A percentile compares a stretch with the other conserved stretches of the same genome.
Evolutionary conservation across 768 basidiomycete species (phyloP).

Genomic region (Boletus vermiculosoides): DNA sequence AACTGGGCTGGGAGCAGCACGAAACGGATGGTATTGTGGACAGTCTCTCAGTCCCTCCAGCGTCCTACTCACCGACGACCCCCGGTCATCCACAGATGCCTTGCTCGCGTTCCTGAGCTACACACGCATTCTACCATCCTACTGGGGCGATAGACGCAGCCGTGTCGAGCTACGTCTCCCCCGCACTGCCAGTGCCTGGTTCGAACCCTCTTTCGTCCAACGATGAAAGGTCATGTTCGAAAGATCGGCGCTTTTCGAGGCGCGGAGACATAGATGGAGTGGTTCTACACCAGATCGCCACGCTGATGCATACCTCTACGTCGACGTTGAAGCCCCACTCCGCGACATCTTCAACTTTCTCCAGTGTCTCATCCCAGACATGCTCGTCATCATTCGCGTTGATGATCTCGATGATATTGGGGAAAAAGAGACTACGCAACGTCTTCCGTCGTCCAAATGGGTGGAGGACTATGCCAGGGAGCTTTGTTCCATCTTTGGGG

Average conservation of each 20-base stretch:
- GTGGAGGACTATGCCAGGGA: background rate
- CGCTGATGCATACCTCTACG: slow-evolving; percentile 5
- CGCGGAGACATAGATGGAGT: background rate
- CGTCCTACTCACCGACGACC: background rate
- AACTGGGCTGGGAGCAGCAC: background rate
- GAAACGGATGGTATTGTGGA: background rate
- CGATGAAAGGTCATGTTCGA: slow-evolving; percentile 5
- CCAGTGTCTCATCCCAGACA: slow-evolving; percentile 5
- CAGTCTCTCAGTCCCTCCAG: background rate
- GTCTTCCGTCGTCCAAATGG: slow-evolving; percentile 3
- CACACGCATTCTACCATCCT: background rate
- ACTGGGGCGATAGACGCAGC: background rate
- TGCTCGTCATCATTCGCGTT: slow-evolving; percentile 6
- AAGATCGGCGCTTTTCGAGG: background rate
- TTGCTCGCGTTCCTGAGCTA: background rate
- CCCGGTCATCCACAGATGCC: background rate
- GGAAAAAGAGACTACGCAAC: slow-evolving; percentile 3
- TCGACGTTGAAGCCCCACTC: slow-evolving; percentile 2
- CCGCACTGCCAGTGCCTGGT: slow-evolving; percentile 1
- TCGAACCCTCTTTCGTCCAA: background rate
- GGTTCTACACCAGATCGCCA: background rate
- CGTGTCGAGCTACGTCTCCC: slow-evolving; percentile 1
- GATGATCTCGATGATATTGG: background rate
- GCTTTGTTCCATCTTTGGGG: background rate
- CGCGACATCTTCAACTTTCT: slow-evolving; percentile 9